Evolutionary conservation across 2,329 filamentous ascomycete species (phyloP).

Genomic region (Hortaea werneckii): DNA sequence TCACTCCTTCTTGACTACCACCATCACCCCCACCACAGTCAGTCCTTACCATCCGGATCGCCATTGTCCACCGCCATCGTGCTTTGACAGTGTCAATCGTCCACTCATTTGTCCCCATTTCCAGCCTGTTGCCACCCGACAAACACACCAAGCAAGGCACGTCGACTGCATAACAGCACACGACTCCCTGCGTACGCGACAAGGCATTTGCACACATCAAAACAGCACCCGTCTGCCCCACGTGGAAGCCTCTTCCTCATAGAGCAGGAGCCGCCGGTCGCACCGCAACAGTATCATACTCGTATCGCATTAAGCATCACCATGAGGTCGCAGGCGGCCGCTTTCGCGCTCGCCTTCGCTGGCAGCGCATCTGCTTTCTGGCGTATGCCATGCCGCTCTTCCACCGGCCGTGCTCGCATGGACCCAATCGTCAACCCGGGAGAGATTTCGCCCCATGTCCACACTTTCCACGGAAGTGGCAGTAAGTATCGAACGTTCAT

Average conservation of each 20-base stretch:
- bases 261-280: not conserved
- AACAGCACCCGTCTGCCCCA: not conserved
- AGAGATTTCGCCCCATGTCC: slow-evolving; percentile 52
- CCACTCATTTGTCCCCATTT: slow-evolving; percentile 2
- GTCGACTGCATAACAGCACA: not conserved
- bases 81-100: not conserved
- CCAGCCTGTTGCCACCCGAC: too few relatives aligned
- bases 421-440: slow-evolving; percentile 66
- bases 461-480: slow-evolving; percentile 64
- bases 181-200: not conserved
- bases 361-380: slow-evolving; percentile 55
- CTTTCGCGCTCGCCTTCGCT: slow-evolving; percentile 18
- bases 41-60: not conserved
- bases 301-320: slow-evolving; percentile 3
- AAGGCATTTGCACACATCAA: not conserved
- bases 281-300: not conserved
- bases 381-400: slow-evolving; percentile 75
- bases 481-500: slow-evolving; percentile 52
- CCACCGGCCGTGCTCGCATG: slow-evolving; percentile 58
- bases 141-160: not conserved
- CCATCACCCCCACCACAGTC: too few relatives aligned
- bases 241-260: slow-evolving; percentile 1
- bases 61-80: not conserved
- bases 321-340: slow-evolving; percentile 16
- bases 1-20: slow-evolving; percentile 1